Evolutionary conservation across 345 rosid genomes (phyloP).

Genomic region (Barbarea vulgaris): DNA sequence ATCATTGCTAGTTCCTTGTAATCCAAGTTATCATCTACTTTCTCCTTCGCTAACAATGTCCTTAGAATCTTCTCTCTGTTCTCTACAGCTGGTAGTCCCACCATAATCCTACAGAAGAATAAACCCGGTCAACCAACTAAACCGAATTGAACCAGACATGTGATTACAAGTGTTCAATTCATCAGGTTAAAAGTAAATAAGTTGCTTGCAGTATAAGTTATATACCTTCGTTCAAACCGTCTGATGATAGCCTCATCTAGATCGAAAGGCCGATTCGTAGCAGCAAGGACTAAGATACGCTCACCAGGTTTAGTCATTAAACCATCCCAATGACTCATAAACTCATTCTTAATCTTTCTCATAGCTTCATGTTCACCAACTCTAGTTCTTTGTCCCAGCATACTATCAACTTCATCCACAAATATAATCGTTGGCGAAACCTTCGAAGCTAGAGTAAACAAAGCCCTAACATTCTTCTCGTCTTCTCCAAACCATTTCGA

Average conservation of each 20-base stretch:
- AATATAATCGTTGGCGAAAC: slow-evolving; percentile 93
- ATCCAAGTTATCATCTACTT: slow-evolving; percentile 58
- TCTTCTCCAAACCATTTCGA: slow-evolving; percentile 99
- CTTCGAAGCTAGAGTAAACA: slow-evolving; percentile 87
- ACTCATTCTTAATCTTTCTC: slow-evolving; percentile 83
- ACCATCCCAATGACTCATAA: slow-evolving; percentile 96
- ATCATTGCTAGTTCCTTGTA: slow-evolving; percentile 73
- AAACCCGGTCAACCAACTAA: background rate
- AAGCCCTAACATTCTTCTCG: slow-evolving; percentile 92
- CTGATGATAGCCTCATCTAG: slow-evolving; percentile 95
- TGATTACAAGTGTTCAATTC: background rate
- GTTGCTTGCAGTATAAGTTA: background rate
- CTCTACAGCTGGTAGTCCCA: slow-evolving; percentile 70
- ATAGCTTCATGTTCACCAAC: slow-evolving; percentile 97
- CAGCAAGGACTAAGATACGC: slow-evolving; percentile 91
- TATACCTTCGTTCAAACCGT: slow-evolving; percentile 87
- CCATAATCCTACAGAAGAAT: slow-evolving; percentile 60
- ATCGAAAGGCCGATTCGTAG: slow-evolving; percentile 95
- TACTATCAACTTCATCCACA: slow-evolving; percentile 97
- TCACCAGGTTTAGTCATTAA: slow-evolving; percentile 73
- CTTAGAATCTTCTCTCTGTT: slow-evolving; percentile 72
- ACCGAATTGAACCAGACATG: background rate
- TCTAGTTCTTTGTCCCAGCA: slow-evolving; percentile 92
- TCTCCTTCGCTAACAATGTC: slow-evolving; percentile 73
- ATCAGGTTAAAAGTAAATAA: background rate